phyloP scores from a whole-genome alignment of 1,139 yeast genomes.

The Waltiozyma sp. region DNA sequence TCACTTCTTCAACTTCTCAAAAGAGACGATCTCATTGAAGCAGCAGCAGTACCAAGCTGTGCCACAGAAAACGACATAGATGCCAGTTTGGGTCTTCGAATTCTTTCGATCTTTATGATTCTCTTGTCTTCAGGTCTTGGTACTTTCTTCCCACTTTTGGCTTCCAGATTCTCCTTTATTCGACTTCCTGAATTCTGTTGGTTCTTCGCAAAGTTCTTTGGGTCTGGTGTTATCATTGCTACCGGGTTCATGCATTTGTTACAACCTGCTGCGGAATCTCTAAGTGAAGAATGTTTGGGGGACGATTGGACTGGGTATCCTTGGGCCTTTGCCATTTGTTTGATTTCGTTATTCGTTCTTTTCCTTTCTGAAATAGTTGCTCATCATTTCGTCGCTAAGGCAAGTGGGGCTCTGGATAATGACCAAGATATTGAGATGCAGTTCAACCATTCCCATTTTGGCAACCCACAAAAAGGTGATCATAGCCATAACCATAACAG shows the following conservation, averaged over 20 bases:
- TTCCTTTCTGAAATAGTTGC: constrained; percentile 49
- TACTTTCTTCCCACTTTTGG: constrained; percentile 46
- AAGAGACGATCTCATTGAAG: too few relatives aligned
- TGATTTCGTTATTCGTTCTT: constrained; percentile 39
- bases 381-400: constrained; percentile 31
- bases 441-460: constrained; percentile 38
- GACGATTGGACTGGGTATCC: constrained; percentile 42
- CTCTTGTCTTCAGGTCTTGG: constrained; percentile 47
- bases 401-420: constrained; percentile 22
- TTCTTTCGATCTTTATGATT: constrained; percentile 52
- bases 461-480: constrained; percentile 13
- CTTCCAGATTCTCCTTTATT: constrained; percentile 42
- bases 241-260: constrained; percentile 80
- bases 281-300: constrained; percentile 42
- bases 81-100: constrained; percentile 38
- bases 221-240: constrained; percentile 86
- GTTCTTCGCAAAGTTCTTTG: constrained; percentile 73
- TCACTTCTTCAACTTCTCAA: too few relatives aligned
- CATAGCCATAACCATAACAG: not conserved
- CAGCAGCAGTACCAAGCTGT: constrained; percentile 8
- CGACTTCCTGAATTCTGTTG: constrained; percentile 51
- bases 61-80: constrained; percentile 22
- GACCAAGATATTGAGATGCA: constrained; percentile 30
- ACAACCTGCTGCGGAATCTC: constrained; percentile 61
- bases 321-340: constrained; percentile 54